Evolutionary conservation across 2,329 filamentous ascomycete genomes (phyloP).

Genomic region (Aspergillus thermomutatus): DNA sequence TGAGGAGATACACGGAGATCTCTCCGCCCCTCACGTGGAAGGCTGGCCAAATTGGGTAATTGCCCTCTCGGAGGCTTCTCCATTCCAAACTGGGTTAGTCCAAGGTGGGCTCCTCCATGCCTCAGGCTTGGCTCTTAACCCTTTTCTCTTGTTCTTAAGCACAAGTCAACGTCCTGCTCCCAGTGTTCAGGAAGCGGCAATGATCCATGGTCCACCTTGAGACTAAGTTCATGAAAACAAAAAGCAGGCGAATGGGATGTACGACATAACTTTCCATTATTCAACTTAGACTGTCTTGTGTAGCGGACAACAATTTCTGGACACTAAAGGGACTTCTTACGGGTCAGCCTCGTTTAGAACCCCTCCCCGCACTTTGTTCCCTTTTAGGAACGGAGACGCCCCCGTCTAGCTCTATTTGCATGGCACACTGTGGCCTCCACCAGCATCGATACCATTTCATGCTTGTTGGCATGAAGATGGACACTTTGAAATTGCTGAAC

Average conservation of each 20-base stretch:
- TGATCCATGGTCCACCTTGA: too few species aligned
- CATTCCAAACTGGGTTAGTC: conserved; percentile 6
- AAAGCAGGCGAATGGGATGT: too few species aligned
- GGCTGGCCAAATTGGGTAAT: conserved; percentile 6
- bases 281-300: background rate
- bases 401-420: conserved; percentile 13
- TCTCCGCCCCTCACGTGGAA: conserved; percentile 12
- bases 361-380: conserved; percentile 2
- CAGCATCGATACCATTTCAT: background rate
- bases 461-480: too few species aligned
- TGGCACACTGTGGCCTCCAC: background rate
- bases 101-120: conserved; percentile 12
- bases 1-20: background rate
- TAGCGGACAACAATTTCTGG: background rate
- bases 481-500: background rate
- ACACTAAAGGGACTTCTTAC: too few species aligned
- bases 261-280: background rate
- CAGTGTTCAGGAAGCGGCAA: too few species aligned
- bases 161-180: too few species aligned
- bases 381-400: conserved; percentile 9
- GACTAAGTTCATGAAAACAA: too few species aligned
- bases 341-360: background rate
- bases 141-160: too few species aligned
- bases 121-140: too few species aligned
- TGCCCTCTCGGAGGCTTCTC: conserved; percentile 1